Evolutionary conservation across 2,329 filamentous ascomycete genomes (phyloP).

Genomic region (Trichoderma sp.): DNA sequence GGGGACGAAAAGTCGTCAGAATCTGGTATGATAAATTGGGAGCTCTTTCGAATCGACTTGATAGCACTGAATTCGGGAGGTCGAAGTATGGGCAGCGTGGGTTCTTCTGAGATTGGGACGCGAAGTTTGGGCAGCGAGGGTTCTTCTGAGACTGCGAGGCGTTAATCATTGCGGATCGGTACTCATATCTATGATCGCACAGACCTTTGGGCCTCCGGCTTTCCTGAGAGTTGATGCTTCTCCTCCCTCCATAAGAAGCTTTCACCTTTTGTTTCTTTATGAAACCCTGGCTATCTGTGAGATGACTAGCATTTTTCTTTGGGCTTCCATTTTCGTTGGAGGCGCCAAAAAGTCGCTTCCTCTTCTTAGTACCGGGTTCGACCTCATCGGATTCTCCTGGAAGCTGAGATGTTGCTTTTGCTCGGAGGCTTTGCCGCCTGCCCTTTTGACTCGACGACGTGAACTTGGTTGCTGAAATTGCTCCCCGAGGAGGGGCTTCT

Average conservation of each 20-base stretch:
- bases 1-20: conserved; percentile 9
- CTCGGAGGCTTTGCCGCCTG: neutral
- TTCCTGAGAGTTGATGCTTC: conserved; percentile 33
- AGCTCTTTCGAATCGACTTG: conserved; percentile 18
- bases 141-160: neutral
- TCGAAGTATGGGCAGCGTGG: neutral
- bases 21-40: conserved; percentile 15
- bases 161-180: neutral
- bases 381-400: neutral
- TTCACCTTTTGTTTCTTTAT: conserved; percentile 31
- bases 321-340: conserved; percentile 28
- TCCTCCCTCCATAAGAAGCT: conserved; percentile 37
- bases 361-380: conserved; percentile 24
- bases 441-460: neutral
- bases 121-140: neutral
- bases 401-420: neutral
- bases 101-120: neutral
- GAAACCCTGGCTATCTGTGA: conserved; percentile 36
- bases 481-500: conserved; percentile 34
- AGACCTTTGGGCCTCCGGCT: conserved; percentile 18
- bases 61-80: neutral
- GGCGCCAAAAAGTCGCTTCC: conserved; percentile 14
- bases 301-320: conserved; percentile 30
- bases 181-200: neutral
- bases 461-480: conserved; percentile 45